Evolutionary conservation across 805 yeast genomes (phyloP), one percentile per base, ranked within the genome.

Genomic region (Metschnikowia amazonensis): DNA sequence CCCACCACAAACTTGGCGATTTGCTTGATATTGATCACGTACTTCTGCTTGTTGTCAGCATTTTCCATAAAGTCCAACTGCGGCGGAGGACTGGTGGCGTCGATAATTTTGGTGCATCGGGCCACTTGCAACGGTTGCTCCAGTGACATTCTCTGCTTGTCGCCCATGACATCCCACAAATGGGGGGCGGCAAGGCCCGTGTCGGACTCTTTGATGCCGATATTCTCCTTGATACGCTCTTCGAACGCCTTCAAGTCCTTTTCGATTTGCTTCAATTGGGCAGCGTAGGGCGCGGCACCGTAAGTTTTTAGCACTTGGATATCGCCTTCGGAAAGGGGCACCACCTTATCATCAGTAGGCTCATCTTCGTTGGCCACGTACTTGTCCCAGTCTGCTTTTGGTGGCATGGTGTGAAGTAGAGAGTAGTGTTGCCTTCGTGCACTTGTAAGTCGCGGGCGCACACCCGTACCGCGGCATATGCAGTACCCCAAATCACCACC

Each of bases 51-150:
- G 60, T 85, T 92, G 52, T 89, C 95, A 36, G 85, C 87, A 48
- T 81, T 83, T 46, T 67, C 69, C 40, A 69, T 55, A 28, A 55
- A 44, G 20, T 68, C 67, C 42, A 65, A 59, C 32, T 52, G 62
- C 23, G 68, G 67, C 31, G 58, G 59, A 10, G 70, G 66, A 43
- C 62, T 63, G 28, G 68, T 60, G 43, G 84, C 80, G 59, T 84
- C 86, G 52, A 94, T 92, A 67, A 95, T 94, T 72, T 95, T 94
- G 21, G 99, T 95, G 70, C 99, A 94, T 65, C 99, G 79, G 14
- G 99, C 99, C 37, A 95, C 99, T 68, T 94, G 99, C 54, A 94
- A 74, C 25, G 99, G 97, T 62, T 89, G 97, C 63, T 94, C 98
- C 64, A 85, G 92, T 49, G 84, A 77, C 83, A 90, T 82, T 60